Conservation (phyloP, 148 eudicot species). For the Fallopia convolvulus region DNA sequence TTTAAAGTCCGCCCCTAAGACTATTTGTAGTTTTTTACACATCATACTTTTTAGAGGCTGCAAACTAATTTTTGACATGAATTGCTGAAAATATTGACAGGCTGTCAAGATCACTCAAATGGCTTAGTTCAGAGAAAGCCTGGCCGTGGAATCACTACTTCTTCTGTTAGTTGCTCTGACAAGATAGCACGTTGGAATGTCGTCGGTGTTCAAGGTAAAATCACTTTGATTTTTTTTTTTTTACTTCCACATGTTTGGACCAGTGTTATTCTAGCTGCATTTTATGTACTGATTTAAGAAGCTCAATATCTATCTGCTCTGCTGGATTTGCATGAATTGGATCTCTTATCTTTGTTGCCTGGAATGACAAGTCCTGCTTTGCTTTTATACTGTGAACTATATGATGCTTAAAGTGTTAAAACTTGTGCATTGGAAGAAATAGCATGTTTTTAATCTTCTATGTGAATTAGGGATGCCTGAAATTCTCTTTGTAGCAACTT, state of each 20-base stretch:
- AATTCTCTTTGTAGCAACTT: not conserved
- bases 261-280: not conserved
- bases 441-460: not conserved
- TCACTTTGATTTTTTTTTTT: not conserved
- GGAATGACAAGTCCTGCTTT: not conserved
- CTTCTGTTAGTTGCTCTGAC: constrained; percentile 97
- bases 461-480: not conserved
- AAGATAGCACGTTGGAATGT: constrained; percentile 97
- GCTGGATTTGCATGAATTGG: not conserved
- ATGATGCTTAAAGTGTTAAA: not conserved
- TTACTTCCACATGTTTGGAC: not conserved
- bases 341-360: not conserved
- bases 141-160: constrained; percentile 86
- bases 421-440: not conserved
- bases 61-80: not conserved
- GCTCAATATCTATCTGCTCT: not conserved
- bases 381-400: not conserved
- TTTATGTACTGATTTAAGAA: not conserved
- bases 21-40: not conserved
- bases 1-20: not conserved
- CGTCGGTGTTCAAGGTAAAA: constrained; percentile 81
- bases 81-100: constrained; percentile 18
- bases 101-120: constrained; percentile 20
- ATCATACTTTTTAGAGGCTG: not conserved
- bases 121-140: constrained; percentile 91